These are phyloP conservation scores for Podila epicladia DNA, from an alignment of 192 early-diverging fungal species.

Conservation along the genomic window DNA sequence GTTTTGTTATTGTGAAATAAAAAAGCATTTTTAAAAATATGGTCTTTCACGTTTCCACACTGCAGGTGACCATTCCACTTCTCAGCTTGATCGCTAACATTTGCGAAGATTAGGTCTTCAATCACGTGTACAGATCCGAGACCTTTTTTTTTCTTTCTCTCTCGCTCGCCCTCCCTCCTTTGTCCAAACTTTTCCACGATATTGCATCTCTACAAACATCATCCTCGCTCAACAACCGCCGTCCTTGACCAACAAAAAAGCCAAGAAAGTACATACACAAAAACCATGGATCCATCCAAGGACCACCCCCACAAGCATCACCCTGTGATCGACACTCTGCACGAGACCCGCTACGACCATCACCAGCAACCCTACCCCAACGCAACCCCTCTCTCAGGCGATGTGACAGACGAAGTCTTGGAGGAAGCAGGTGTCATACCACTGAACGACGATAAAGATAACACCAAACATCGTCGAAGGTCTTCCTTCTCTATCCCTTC, in stretches of 20 bases:
- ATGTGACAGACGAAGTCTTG: slow-evolving; percentile 28
- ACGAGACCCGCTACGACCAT: slow-evolving; percentile 22
- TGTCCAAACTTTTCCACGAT: too few relatives aligned
- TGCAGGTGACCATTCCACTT: too few relatives aligned
- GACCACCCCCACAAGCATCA: background rate
- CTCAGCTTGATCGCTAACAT: too few relatives aligned
- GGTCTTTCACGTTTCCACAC: too few relatives aligned
- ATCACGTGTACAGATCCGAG: background rate
- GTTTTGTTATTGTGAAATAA: too few relatives aligned
- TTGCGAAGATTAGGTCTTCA: too few relatives aligned
- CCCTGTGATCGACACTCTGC: slow-evolving; percentile 29
- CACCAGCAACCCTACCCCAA: slow-evolving; percentile 21
- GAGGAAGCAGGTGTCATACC: slow-evolving; percentile 19
- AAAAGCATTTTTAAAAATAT: too few relatives aligned
- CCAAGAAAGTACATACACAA: background rate
- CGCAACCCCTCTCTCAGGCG: background rate
- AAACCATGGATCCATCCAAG: background rate
- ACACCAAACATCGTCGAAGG: too few relatives aligned
- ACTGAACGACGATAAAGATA: background rate
- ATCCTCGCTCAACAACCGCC: background rate
- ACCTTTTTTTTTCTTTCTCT: background rate
- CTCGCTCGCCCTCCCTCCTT: too few relatives aligned
- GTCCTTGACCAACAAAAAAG: too few relatives aligned
- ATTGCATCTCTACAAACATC: background rate
- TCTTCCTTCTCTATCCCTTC: too few relatives aligned